Conservation (phyloP, 2,329 filamentous ascomycete species). For the Trichophyton benhamiae region DNA sequence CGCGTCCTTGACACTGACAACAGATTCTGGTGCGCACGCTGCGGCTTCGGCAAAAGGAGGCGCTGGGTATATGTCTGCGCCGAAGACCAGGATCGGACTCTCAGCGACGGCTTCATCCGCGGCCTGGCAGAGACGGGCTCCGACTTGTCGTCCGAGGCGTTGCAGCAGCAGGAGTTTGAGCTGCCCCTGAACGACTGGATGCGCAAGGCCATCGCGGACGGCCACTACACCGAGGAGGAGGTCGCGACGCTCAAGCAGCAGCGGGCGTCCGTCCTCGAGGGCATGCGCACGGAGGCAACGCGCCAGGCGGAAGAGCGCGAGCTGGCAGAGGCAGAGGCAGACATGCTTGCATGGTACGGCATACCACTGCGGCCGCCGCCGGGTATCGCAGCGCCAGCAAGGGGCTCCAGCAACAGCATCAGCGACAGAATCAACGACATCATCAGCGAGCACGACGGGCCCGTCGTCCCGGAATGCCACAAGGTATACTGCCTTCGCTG, state of each 20-base stretch:
- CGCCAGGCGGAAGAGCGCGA: neutral
- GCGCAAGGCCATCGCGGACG: slow-evolving; percentile 30
- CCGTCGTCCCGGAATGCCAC: slow-evolving; percentile 3
- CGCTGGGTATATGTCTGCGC: slow-evolving; percentile 66
- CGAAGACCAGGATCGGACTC: slow-evolving; percentile 45
- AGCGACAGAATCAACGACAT: neutral
- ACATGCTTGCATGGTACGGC: neutral
- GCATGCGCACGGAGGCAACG: slow-evolving; percentile 8
- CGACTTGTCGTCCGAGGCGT: slow-evolving; percentile 49
- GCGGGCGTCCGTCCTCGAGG: slow-evolving; percentile 23
- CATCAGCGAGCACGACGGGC: neutral
- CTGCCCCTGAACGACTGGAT: slow-evolving; percentile 28
- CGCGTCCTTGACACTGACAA: slow-evolving; percentile 44
- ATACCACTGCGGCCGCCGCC: neutral
- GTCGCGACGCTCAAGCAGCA: slow-evolving; percentile 31
- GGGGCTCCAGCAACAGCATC: neutral
- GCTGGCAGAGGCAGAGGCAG: neutral
- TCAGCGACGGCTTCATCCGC: slow-evolving; percentile 20
- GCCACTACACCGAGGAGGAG: slow-evolving; percentile 34
- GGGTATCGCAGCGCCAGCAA: neutral
- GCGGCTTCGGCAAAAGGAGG: slow-evolving; percentile 42
- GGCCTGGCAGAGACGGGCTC: slow-evolving; percentile 46
- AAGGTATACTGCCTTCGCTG: neutral
- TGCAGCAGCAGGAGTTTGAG: slow-evolving; percentile 10
- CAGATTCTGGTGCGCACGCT: slow-evolving; percentile 44